These are phyloP conservation scores for Phalaenopsis hybrid DNA, from an alignment of 116 monocot genomes.

Conservation along the genomic window DNA sequence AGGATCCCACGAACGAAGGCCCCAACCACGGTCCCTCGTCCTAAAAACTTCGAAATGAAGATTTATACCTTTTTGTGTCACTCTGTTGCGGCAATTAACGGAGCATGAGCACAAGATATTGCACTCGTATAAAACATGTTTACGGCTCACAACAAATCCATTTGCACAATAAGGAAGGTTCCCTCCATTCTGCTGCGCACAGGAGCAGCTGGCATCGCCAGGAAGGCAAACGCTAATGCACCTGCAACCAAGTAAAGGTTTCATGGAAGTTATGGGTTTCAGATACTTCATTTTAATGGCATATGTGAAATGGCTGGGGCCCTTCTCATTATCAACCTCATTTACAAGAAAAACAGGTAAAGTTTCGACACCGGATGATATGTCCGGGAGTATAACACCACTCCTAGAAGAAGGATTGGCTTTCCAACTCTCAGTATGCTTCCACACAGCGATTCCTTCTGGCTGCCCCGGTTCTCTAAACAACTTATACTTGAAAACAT, in stretches of 20 bases:
- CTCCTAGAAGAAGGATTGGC: conserved; percentile 44
- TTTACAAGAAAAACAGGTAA: conserved; percentile 60
- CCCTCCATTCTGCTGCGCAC: conserved; percentile 37
- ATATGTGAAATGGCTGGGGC: conserved; percentile 50
- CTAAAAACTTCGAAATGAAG: conserved; percentile 61
- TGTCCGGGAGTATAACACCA: conserved; percentile 32
- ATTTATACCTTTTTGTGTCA: conserved; percentile 44
- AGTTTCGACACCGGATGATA: conserved; percentile 44
- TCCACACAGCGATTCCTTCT: conserved; percentile 48
- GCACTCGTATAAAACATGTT: conserved; percentile 55
- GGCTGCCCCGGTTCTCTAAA: conserved; percentile 39
- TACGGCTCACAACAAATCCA: conserved; percentile 46
- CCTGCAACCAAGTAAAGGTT: conserved; percentile 29
- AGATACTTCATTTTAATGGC: conserved; percentile 26
- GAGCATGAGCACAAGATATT: conserved; percentile 34
- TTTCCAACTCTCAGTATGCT: conserved; percentile 48
- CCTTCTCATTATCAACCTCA: conserved; percentile 55
- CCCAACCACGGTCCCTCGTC: conserved; percentile 53
- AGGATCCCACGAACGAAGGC: conserved; percentile 60
- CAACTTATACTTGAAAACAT: conserved; percentile 61
- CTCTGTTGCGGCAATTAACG: conserved; percentile 47
- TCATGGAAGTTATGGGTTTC: conserved; percentile 21
- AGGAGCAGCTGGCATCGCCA: conserved; percentile 37
- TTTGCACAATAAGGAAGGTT: conserved; percentile 46
- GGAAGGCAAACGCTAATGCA: conserved; percentile 54